Percentiles rank a stretch among this genome's conserved stretches.
phyloP scores from a whole-genome alignment of 2,329 filamentous ascomycete species.

The Atkinsonella texensis region DNA sequence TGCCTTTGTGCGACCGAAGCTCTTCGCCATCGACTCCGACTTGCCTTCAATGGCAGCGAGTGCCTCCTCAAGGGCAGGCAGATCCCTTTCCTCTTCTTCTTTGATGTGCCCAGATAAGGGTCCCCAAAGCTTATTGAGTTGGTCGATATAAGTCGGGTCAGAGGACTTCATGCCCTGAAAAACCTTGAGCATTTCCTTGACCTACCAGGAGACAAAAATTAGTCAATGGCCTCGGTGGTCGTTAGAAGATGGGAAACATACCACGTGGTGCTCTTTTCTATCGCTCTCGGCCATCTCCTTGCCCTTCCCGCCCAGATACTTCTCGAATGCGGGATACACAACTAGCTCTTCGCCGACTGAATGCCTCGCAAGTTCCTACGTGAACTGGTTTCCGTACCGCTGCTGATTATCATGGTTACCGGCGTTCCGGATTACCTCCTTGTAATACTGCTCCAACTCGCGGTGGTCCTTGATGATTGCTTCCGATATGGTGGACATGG shows the following conservation, averaged over 20 bases:
- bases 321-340: conserved; percentile 43
- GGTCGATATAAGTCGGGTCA: conserved; percentile 29
- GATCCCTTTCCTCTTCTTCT: conserved; percentile 36
- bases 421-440: conserved; percentile 25
- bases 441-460: conserved; percentile 25
- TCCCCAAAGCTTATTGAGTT: conserved; percentile 30
- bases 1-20: conserved; percentile 39
- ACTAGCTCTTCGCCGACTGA: conserved; percentile 36
- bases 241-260: conserved; percentile 9
- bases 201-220: conserved; percentile 21
- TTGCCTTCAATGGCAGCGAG: conserved; percentile 21
- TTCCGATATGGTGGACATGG: conserved; percentile 16
- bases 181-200: conserved; percentile 36
- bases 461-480: conserved; percentile 19
- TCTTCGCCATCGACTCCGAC: conserved; percentile 25
- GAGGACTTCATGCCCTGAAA: conserved; percentile 33
- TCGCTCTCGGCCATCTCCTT: conserved; percentile 33
- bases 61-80: conserved; percentile 33
- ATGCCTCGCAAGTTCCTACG: conserved; percentile 36
- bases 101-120: conserved; percentile 33
- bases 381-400: conserved; percentile 34
- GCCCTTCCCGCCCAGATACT: conserved; percentile 29
- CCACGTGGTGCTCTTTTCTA: conserved; percentile 33
- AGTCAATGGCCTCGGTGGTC: too few species aligned
- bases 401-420: conserved; percentile 23